Percentiles rank a stretch among this genome's conserved stretches.
Evolutionary conservation across 2,329 filamentous ascomycete species (phyloP).

Genomic region (Fusarium pseudoanthophilum): DNA sequence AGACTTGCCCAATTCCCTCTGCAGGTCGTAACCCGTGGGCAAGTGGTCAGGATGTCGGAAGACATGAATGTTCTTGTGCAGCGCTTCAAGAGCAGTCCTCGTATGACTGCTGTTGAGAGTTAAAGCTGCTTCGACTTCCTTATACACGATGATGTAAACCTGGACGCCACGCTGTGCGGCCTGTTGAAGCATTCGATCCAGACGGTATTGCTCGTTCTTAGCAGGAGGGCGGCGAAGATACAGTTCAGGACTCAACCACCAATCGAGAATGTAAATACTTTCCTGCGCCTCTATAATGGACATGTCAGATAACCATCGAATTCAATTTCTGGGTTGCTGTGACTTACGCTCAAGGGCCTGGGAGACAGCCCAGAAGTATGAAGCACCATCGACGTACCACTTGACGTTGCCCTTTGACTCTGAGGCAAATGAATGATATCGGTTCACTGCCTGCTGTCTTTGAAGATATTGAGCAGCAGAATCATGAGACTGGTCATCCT

Average conservation of each 20-base stretch:
- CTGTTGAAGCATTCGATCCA: slow-evolving; percentile 84
- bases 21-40: slow-evolving; percentile 75
- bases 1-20: slow-evolving; percentile 74
- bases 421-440: slow-evolving; percentile 77
- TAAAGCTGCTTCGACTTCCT: slow-evolving; percentile 85
- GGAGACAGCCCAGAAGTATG: slow-evolving; percentile 87
- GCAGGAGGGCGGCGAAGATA: slow-evolving; percentile 86
- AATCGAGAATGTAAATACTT: slow-evolving; percentile 86
- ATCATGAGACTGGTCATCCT: background rate
- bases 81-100: slow-evolving; percentile 15
- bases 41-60: slow-evolving; percentile 92
- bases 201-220: slow-evolving; percentile 82
- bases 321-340: background rate
- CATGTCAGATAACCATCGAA: slow-evolving; percentile 12
- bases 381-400: slow-evolving; percentile 88
- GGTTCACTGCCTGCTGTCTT: slow-evolving; percentile 58
- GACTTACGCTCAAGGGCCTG: slow-evolving; percentile 74
- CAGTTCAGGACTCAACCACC: slow-evolving; percentile 91
- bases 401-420: slow-evolving; percentile 79
- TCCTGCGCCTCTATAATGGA: slow-evolving; percentile 69
- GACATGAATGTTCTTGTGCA: slow-evolving; percentile 61
- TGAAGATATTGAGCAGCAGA: slow-evolving; percentile 48
- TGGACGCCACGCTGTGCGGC: slow-evolving; percentile 87
- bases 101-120: slow-evolving; percentile 61
- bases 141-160: slow-evolving; percentile 90